Conservation (phyloP, 2,329 filamentous ascomycete species). For the Neurospora crassa region DNA sequence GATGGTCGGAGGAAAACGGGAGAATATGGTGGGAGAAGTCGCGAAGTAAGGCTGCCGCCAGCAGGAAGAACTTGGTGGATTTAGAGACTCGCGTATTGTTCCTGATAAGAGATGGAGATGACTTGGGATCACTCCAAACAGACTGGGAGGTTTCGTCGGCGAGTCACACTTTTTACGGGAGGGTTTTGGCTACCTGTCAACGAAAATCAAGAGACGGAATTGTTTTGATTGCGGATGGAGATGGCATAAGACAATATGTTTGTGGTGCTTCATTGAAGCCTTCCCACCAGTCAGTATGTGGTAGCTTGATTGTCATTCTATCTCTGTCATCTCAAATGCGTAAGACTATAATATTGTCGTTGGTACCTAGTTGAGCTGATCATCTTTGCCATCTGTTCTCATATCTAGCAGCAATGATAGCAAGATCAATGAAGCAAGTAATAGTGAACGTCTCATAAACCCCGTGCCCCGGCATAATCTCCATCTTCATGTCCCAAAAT, state of each 20-base stretch:
- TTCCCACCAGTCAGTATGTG: background rate
- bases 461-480: background rate
- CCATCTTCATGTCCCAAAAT: background rate
- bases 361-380: background rate
- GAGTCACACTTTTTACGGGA: background rate
- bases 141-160: background rate
- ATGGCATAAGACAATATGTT: background rate
- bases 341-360: background rate
- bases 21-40: background rate
- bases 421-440: background rate
- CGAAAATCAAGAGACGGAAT: background rate
- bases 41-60: background rate
- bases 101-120: background rate
- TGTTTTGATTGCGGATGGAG: background rate
- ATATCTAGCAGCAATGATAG: background rate
- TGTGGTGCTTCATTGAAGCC: background rate
- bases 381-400: background rate
- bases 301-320: background rate
- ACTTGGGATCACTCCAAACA: background rate
- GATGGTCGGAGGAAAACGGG: background rate
- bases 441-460: background rate
- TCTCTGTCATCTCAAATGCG: background rate
- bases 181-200: background rate
- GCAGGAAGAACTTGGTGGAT: background rate
- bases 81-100: too few species aligned